Base-by-base conservation (phyloP, 225 moss, liverwort and hornwort species). In the Neckera pumila region DNA sequence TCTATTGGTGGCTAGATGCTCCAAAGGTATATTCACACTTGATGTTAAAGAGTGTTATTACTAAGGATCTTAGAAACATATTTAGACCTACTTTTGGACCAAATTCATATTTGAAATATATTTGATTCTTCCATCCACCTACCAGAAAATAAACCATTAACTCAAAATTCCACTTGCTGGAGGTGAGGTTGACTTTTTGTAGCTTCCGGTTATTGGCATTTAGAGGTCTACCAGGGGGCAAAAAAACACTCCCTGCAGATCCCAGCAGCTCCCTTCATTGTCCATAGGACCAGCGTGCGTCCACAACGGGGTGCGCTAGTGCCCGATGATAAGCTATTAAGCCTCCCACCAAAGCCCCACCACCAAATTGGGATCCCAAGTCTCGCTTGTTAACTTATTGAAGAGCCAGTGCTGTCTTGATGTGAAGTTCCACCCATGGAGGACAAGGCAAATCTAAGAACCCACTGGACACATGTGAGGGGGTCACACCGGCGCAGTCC, bases 231-330 rank as follows among this genome's bases (percentile, higher is more conserved):
- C n/a, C n/a, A 30, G 30, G 30, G 30, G 31, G 45, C 28, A 47
- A 74, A 47, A 31, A 47, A 47, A 31, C 30, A 47, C 45, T 43
- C 72, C 9, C 72, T 72, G 71, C 42, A 71, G 71, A 26, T 26
- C 1, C 43, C 30, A 3, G 10, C 73, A 28, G 28, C 73, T 45
- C 47, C 74, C 47, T 74, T 31, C 31, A 19, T 74, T 47, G 74
- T 12, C 18, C 45, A 38, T 22, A 2, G 67, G 67, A n/a, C 66
- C 12, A 0, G 2, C 6, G 51, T 6, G 2, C 6, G 51, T 6
- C 22, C 7, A 0, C 5, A 0, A 65, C 14, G 2, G 18, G 60
- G 14, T 3, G 8, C 14, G n/a, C n/a, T n/a, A n/a, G n/a, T n/a
- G n/a, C n/a, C n/a, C 4, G 31, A 47, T 47, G 47, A 47, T 30